phyloP scores from a whole-genome alignment of 2,329 filamentous ascomycete species.

The Lachnellula subtilissima region DNA sequence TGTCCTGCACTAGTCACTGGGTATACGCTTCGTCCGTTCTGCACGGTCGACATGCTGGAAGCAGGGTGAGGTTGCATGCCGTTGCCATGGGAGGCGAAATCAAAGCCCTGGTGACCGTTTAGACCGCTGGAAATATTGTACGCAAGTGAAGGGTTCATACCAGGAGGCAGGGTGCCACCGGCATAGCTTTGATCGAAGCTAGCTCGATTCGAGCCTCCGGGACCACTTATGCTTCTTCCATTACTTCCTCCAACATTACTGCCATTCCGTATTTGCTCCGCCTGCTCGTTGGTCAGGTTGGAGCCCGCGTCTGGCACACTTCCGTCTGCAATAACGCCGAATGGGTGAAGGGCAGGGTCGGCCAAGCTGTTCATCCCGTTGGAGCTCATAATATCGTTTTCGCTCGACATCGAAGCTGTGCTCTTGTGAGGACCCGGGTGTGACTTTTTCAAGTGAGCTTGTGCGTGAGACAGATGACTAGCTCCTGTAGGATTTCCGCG shows the following conservation, averaged over 20 bases:
- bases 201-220: constrained; percentile 42
- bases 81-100: constrained; percentile 32
- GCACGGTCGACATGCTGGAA: constrained; percentile 21
- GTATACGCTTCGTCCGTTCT: constrained; percentile 46
- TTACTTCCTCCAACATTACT: constrained; percentile 53
- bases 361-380: constrained; percentile 57
- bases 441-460: constrained; percentile 81
- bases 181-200: constrained; percentile 52
- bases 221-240: constrained; percentile 52
- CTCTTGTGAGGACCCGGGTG: constrained; percentile 52
- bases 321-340: constrained; percentile 47
- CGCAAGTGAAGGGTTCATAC: constrained; percentile 54
- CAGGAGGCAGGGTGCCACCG: constrained; percentile 56
- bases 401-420: constrained; percentile 48
- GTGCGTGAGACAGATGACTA: constrained; percentile 88
- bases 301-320: constrained; percentile 29
- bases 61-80: constrained; percentile 27
- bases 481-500: constrained; percentile 93
- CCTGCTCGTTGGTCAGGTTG: constrained; percentile 54
- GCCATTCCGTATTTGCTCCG: constrained; percentile 55
- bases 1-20: constrained; percentile 49
- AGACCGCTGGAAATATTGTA: constrained; percentile 60
- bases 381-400: constrained; percentile 56
- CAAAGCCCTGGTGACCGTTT: constrained; percentile 45
- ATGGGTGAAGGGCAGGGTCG: constrained; percentile 54